phyloP scores from a whole-genome alignment of 2,329 filamentous ascomycete genomes.

The Aplosporella prunicola region DNA sequence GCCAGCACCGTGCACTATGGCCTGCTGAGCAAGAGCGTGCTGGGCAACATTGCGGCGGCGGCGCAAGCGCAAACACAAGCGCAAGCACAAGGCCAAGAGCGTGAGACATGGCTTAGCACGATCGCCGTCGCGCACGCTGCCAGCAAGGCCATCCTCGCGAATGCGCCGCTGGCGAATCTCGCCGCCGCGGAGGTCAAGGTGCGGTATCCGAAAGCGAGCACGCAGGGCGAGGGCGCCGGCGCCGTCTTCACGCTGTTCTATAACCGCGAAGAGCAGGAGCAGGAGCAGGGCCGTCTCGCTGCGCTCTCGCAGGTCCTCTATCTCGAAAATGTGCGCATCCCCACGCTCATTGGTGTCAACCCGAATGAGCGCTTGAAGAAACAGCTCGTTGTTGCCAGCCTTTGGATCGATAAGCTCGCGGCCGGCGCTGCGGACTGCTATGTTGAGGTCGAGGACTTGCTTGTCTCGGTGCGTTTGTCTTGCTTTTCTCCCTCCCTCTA shows the following conservation, averaged over 20 bases:
- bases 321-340: conserved; percentile 51
- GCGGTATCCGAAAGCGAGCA: conserved; percentile 57
- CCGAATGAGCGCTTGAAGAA: conserved; percentile 55
- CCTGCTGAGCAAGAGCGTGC: conserved; percentile 55
- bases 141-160: conserved; percentile 13
- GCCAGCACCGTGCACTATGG: conserved; percentile 71
- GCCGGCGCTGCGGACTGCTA: conserved; percentile 41
- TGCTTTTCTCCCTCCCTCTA: background rate
- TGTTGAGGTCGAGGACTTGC: conserved; percentile 46
- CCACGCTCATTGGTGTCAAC: conserved; percentile 64
- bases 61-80: too few relatives aligned
- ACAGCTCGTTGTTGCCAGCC: conserved; percentile 55
- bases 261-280: background rate
- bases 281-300: background rate
- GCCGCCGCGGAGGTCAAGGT: conserved; percentile 44
- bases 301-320: conserved; percentile 31
- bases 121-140: conserved; percentile 16
- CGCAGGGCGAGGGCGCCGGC: conserved; percentile 53
- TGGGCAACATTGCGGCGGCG: conserved; percentile 32
- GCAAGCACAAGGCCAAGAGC: too few relatives aligned
- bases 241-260: conserved; percentile 25
- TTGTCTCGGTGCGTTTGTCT: conserved; percentile 48
- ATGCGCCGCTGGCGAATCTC: conserved; percentile 19
- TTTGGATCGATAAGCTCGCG: conserved; percentile 50
- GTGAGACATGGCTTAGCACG: conserved; percentile 18